Conservation (phyloP, 306 rosid species). For the Carpinus viminea region DNA sequence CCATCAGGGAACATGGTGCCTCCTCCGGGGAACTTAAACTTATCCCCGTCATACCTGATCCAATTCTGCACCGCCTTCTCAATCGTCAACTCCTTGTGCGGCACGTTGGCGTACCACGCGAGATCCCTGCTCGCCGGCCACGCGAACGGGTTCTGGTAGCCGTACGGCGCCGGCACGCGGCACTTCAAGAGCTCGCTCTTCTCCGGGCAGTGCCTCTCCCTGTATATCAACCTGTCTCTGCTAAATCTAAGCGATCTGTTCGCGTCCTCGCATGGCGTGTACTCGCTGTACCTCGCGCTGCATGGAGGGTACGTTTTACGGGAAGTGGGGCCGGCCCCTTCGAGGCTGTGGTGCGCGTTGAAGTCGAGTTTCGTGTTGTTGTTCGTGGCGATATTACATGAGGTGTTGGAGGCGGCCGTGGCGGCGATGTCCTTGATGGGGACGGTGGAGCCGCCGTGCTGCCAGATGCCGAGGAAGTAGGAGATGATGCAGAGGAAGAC, state of each 20-base stretch:
- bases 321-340: background rate
- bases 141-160: constrained; percentile 58
- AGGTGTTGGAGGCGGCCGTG: background rate
- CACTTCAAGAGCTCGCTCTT: constrained; percentile 48
- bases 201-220: constrained; percentile 79
- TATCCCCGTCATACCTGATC: constrained; percentile 66
- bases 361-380: constrained; percentile 38
- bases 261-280: constrained; percentile 83
- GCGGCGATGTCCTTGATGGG: background rate
- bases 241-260: constrained; percentile 45
- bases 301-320: constrained; percentile 40
- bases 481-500: constrained; percentile 61
- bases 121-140: constrained; percentile 82
- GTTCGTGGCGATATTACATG: background rate
- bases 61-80: constrained; percentile 96
- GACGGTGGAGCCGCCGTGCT: constrained; percentile 15
- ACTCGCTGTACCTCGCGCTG: constrained; percentile 47
- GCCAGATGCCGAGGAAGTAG: constrained; percentile 56
- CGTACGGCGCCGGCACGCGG: constrained; percentile 72
- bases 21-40: constrained; percentile 77
- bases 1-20: constrained; percentile 91
- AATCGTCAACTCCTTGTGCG: constrained; percentile 76
- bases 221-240: constrained; percentile 52
- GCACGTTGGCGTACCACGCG: constrained; percentile 84
- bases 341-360: constrained; percentile 42